Evolutionary conservation across 2,329 filamentous ascomycete species (phyloP), one percentile per base, ranked within the genome.

Genomic region (Aureobasidium namibiae): DNA sequence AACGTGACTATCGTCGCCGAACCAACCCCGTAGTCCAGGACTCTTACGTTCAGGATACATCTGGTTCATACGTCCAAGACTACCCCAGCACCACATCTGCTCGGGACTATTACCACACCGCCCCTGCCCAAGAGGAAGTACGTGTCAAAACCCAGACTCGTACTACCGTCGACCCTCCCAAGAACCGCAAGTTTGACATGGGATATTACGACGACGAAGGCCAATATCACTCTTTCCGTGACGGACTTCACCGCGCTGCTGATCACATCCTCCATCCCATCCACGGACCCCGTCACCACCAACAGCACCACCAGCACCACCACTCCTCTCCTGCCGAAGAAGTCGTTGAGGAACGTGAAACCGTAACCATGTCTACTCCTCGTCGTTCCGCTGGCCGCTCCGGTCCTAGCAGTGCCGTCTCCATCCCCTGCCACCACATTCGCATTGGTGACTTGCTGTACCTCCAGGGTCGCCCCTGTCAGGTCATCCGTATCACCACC

Each of bases 401-500:
- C 33, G 64, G 65, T 56, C 61, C 68, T 31, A 82, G 87, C 74
- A 92, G 94, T 83, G 95, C 90, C 69, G 92, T 97, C 76, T 92
- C 92, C 74, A 96, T 99, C 77, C 94, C 95, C 66, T 96, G 91
- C 88, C 90, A 99, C 86, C 95, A 97, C 84, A 92, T 99, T 81
- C 94, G 94, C 81, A 89, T 97, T 70, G 94, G 94, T 77, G 94
- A 99, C 79, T 89, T 99, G 79, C 80, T 99, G 79, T 95, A 97
- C 81, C 90, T 99, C 67, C 94, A 99, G 84, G 92, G 92, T 76
- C 92, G 94, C 70, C 92, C 94, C 72, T 97, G 91, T 89, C 94
- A 99, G 85, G 92, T 99, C 77, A 99, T 99, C 83, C 92, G 92
- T 76, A 96, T 99, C 87, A 96, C 91, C 68, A 96, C 92, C 78